Evolutionary conservation across 192 early-diverging fungal genomes (phyloP).

Genomic region (Funneliformis geosporum): DNA sequence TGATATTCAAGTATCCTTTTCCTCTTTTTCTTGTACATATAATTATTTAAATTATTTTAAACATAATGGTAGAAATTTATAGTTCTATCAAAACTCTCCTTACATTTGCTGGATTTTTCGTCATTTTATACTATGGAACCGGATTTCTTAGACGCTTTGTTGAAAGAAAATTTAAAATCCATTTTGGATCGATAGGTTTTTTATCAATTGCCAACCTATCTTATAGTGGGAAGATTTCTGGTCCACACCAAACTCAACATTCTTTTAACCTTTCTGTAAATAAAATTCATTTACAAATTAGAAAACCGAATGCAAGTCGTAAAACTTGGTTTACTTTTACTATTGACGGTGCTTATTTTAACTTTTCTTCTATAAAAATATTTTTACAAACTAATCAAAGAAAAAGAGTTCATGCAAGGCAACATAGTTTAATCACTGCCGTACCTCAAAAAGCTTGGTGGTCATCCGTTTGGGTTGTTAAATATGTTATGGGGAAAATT

Average conservation of each 20-base stretch:
- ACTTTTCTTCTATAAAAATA: slow-evolving; percentile 11
- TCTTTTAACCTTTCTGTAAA: background rate
- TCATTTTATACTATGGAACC: slow-evolving; percentile 2
- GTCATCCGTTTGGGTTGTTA: slow-evolving; percentile 48
- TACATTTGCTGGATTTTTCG: background rate
- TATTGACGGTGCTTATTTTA: slow-evolving; percentile 32
- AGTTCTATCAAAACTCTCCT: background rate
- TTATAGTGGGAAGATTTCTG: background rate
- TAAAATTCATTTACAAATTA: slow-evolving; percentile 24
- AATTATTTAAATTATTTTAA: too few relatives aligned
- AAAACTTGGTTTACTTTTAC: slow-evolving; percentile 43
- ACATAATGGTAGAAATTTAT: too few relatives aligned
- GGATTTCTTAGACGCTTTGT: background rate
- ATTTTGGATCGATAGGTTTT: slow-evolving; percentile 16
- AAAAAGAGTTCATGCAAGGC: background rate
- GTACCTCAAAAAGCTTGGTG: slow-evolving; percentile 44
- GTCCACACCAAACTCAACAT: slow-evolving; percentile 2
- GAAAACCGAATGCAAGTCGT: background rate
- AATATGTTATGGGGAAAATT: slow-evolving; percentile 37
- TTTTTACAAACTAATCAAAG: background rate
- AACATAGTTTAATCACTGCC: slow-evolving; percentile 20
- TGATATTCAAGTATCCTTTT: too few relatives aligned
- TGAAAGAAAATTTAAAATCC: slow-evolving; percentile 25
- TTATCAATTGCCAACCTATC: slow-evolving; percentile 16
- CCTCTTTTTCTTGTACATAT: too few relatives aligned